Evolutionary conservation across 2,329 filamentous ascomycete genomes (phyloP), one percentile per base, ranked within the genome.

Genomic region (Seiridium cupressi): DNA sequence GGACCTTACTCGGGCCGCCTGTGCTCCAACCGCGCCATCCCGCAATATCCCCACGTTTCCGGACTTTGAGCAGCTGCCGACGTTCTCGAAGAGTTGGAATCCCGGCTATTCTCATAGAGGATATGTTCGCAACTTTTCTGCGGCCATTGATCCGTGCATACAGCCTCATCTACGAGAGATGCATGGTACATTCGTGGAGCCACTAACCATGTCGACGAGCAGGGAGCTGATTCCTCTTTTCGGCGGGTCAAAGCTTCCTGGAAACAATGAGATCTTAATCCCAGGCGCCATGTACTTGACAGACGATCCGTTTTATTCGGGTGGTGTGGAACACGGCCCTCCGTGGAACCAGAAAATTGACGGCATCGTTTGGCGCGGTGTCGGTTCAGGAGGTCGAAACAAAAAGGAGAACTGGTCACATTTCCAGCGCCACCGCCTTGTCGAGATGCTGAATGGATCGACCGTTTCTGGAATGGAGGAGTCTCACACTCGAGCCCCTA

Each of bases 351-450:
- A 79, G 40, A 90, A 90, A 72, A 74, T 74, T 35, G 77, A 83
- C 58, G 76, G 73, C 3, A 73, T 87, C 51, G 75, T 88, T 42
- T 90, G 88, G 88, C 84, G 88, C 44, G 88, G 88, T 51, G 83
- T 85, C 2, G 86, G 84, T 3, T 88, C 86, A 6, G 88, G 87
- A 3, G 87, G 86, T 1, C 76, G 78, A 35, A 73, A 79, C 51
- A 74, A 74, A 59, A 66, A 68, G n/a, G 70, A 85, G 49, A 89
- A 83, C 62, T 92, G 89, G 88, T 79, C 79, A 40, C 83, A 85
- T 42, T 89, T 90, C 66, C 89, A 91, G 62, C 85, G 89, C n/a
- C 88, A 90, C 66, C 86, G 89, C 3, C 84, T 91, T 60, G 77
- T 91, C 34, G 79, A 86, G 61, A 89, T 91, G 86, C 76, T 89